Conservation (phyloP, 2,329 filamentous ascomycete species). For the Colletotrichum sp. region DNA sequence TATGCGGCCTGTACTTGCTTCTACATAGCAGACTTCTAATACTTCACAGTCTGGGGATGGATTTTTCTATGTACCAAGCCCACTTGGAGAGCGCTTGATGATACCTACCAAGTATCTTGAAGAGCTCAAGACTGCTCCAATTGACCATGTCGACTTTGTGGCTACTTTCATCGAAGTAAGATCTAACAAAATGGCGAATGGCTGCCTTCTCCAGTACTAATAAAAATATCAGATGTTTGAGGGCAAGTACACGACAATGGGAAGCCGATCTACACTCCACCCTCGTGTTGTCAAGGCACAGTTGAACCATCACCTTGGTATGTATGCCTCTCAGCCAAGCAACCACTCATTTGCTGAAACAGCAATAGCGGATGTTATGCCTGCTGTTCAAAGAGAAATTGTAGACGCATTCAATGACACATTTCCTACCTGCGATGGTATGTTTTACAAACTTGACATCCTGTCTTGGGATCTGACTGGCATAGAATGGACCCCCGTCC, state of each 20-base stretch:
- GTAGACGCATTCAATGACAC: background rate
- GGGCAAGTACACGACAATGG: constrained; percentile 34
- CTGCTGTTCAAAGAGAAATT: background rate
- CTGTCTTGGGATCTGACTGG: constrained; percentile 2
- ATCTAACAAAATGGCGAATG: background rate
- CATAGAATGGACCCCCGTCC: constrained; percentile 27
- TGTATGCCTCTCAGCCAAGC: background rate
- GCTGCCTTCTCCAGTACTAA: background rate
- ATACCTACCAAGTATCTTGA: constrained; percentile 30
- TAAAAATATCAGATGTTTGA: constrained; percentile 28
- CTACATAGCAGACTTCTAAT: background rate
- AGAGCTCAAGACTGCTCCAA: constrained; percentile 29
- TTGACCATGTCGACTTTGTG: constrained; percentile 30
- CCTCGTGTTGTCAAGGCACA: constrained; percentile 28
- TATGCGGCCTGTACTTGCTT: background rate
- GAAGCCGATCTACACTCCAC: constrained; percentile 30
- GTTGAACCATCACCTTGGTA: constrained; percentile 25
- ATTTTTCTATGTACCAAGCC: constrained; percentile 29
- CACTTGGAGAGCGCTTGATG: constrained; percentile 30
- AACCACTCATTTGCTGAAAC: background rate
- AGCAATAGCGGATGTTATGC: background rate
- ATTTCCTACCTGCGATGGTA: background rate
- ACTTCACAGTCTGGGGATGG: background rate
- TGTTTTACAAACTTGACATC: background rate
- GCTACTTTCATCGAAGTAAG: constrained; percentile 26